Percentiles rank a stretch among this genome's conserved stretches.
Evolutionary conservation across 2,329 filamentous ascomycete species (phyloP).

Genomic region (Ciborinia camelliae): DNA sequence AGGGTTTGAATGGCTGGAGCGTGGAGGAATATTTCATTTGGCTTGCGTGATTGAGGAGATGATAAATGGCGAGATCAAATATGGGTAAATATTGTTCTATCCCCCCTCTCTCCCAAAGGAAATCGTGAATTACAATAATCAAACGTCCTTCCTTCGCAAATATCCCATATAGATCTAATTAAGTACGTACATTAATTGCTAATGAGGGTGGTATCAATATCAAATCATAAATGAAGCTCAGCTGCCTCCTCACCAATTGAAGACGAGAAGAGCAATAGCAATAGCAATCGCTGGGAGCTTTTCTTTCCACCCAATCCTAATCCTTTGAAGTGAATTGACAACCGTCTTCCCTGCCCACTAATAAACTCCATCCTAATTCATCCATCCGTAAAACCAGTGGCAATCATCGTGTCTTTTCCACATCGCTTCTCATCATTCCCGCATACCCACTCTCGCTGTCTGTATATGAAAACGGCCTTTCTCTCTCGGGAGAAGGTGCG

Average conservation of each 20-base stretch:
- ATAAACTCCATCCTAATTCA: neutral
- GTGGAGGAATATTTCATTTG: neutral
- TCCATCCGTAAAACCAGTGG: neutral
- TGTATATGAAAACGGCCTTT: slow-evolving; percentile 16
- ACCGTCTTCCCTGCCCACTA: neutral
- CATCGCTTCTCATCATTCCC: slow-evolving; percentile 6
- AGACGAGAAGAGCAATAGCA: neutral
- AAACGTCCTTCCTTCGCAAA: neutral
- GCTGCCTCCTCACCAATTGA: neutral
- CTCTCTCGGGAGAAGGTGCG: slow-evolving; percentile 6
- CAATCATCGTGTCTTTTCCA: neutral
- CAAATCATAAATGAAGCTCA: neutral
- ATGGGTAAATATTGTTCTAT: neutral
- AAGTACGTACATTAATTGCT: neutral
- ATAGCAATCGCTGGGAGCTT: neutral
- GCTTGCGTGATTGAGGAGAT: neutral
- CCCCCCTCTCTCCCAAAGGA: no score
- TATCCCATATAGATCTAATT: neutral
- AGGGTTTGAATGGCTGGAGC: no score
- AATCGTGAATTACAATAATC: neutral
- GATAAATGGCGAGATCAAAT: neutral
- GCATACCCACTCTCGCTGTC: slow-evolving; percentile 20
- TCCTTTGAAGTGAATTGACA: neutral
- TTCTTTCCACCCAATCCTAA: neutral
- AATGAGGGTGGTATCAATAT: slow-evolving; percentile 11